A percentile compares a stretch with the other conserved stretches of the same genome.
phyloP scores from a whole-genome alignment of 2,329 filamentous ascomycete genomes.

The Periglandula ipomoeae region DNA sequence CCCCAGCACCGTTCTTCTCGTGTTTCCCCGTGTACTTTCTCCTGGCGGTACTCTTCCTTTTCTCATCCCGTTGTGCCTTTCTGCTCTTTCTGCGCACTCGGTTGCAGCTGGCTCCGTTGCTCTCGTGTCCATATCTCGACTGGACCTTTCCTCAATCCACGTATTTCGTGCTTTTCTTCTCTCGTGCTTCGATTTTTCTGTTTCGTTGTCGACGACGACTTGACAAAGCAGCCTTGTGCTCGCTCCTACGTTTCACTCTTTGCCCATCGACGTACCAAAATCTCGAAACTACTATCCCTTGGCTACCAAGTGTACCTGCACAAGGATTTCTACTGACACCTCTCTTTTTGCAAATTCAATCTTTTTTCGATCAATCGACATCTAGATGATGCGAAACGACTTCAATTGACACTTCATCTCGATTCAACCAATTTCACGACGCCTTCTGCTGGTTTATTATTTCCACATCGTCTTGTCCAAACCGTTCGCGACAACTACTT shows the following conservation, averaged over 20 bases:
- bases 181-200: background rate
- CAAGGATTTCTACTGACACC: background rate
- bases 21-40: background rate
- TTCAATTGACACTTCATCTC: background rate
- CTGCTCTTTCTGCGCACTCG: background rate
- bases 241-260: no score
- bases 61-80: background rate
- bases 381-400: conserved; percentile 4
- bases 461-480: background rate
- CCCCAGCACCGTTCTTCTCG: background rate
- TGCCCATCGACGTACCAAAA: background rate
- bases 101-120: background rate
- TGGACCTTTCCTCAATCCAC: background rate
- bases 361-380: background rate
- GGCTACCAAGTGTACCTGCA: background rate
- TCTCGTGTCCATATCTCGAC: background rate
- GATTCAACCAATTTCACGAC: background rate
- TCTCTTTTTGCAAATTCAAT: background rate
- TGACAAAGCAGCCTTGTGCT: background rate
- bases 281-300: background rate
- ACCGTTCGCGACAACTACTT: background rate
- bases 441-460: background rate
- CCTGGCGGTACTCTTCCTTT: background rate
- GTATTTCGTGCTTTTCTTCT: background rate
- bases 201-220: background rate